Evolutionary conservation across 805 yeast genomes (phyloP), one percentile per base, ranked within the genome.

Genomic region (Wickerhamomyces chambardii): DNA sequence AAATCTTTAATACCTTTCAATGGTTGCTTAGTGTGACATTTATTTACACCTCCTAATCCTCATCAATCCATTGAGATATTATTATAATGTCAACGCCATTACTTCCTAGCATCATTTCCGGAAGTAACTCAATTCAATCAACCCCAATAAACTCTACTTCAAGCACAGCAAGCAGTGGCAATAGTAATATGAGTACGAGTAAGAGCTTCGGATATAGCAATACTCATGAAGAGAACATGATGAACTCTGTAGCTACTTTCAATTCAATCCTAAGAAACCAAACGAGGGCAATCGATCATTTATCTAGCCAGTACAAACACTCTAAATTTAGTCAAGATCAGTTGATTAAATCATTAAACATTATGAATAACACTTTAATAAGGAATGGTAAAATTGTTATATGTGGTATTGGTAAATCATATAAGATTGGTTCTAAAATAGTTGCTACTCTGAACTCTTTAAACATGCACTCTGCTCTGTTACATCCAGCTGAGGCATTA

Each of bases 401-500:
- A 17, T 70, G 84, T 16, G 95, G 95, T 10, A 80, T 87, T 55
- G 96, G 96, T 2, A 86, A 86, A 55, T 79, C 90, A 2, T 74
- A 63, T 57, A 84, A 84, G 56, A 82, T 86, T 25, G 94, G 86
- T 12, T 64, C 70, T 37, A 86, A 86, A 56, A 61, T 80, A 12
- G 84, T 75, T 35, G 95, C 95, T 9, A 86, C 95, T 5, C 61
- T 86, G 56, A 84, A 81, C 50, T 84, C 95, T 1, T 63, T 87
- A 38, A 78, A 87, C 22, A 68, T 86, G 34, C 77, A 74, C 34
- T 66, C 95, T 0, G 71, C 75, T 0, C 46, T 70, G 2, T 59
- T 86, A 36, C 95, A 86, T 51, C 95, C 96, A 0, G 62, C 84
- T 4, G 96, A 86, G 41, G 95, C 95, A 0, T 61, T 87, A 15